phyloP scores from a whole-genome alignment of 1,139 yeast species.

The Suhomyces guaymorum region DNA sequence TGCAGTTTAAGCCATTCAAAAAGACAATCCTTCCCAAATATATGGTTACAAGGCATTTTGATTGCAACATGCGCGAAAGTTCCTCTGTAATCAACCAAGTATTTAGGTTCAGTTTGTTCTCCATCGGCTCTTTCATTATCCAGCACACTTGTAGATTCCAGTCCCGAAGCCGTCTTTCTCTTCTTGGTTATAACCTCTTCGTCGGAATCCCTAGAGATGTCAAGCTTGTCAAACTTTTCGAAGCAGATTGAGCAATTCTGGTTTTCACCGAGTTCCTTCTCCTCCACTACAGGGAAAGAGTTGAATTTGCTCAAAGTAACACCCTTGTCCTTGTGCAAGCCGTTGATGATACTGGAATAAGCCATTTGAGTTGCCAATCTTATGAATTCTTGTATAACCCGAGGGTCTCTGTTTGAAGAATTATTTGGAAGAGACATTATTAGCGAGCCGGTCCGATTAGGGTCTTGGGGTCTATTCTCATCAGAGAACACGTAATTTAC shows the following conservation, averaged over 20 bases:
- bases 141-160: conserved; percentile 7
- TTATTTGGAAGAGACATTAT: conserved; percentile 66
- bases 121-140: conserved; percentile 7
- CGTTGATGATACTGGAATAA: conserved; percentile 56
- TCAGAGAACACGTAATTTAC: conserved; percentile 50
- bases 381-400: conserved; percentile 56
- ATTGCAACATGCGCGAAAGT: conserved; percentile 62
- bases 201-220: conserved; percentile 13
- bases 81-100: conserved; percentile 29
- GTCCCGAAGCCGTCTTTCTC: conserved; percentile 9
- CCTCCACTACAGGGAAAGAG: conserved; percentile 40
- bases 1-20: conserved; percentile 72
- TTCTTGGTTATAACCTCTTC: conserved; percentile 22
- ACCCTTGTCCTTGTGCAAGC: conserved; percentile 46
- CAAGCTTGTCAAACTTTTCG: conserved; percentile 45
- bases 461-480: conserved; percentile 40
- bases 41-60: conserved; percentile 77
- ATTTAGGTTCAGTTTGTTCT: conserved; percentile 17
- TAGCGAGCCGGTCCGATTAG: conserved; percentile 54
- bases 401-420: conserved; percentile 55
- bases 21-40: conserved; percentile 74
- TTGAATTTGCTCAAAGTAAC: conserved; percentile 54
- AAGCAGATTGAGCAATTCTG: conserved; percentile 67
- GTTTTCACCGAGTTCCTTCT: conserved; percentile 32
- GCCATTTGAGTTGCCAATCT: conserved; percentile 72